phyloP scores from a whole-genome alignment of 2,329 filamentous ascomycete genomes.

The Drechslera avenae region DNA sequence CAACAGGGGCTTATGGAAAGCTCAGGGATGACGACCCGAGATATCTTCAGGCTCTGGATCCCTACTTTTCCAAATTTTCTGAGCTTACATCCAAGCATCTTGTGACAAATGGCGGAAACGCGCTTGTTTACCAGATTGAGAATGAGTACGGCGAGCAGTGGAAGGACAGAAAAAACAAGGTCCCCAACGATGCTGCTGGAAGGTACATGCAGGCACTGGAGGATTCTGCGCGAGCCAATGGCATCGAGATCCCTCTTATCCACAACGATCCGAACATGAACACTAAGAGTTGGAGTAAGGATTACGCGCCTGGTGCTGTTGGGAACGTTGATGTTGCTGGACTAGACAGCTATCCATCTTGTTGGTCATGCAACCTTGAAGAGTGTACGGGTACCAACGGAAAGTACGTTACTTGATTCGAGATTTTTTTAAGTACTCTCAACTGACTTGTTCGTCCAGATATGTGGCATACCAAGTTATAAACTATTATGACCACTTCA shows the following conservation, averaged over 20 bases:
- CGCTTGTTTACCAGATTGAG: constrained; percentile 63
- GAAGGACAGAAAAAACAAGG: constrained; percentile 45
- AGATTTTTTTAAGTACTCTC: not conserved
- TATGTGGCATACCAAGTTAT: constrained; percentile 61
- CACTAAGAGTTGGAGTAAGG: constrained; percentile 63
- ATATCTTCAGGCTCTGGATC: constrained; percentile 60
- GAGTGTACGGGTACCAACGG: constrained; percentile 67
- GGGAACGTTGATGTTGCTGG: constrained; percentile 63
- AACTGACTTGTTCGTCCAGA: constrained; percentile 6
- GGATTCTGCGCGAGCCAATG: constrained; percentile 58
- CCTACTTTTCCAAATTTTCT: constrained; percentile 59
- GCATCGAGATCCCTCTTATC: constrained; percentile 63
- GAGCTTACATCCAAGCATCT: constrained; percentile 59
- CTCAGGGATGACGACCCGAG: constrained; percentile 59
- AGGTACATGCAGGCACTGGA: constrained; percentile 65
- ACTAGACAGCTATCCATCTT: constrained; percentile 59
- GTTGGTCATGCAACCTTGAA: constrained; percentile 67
- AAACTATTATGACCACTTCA: constrained; percentile 56
- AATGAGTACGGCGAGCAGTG: constrained; percentile 59
- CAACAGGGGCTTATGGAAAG: constrained; percentile 62
- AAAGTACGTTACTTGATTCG: constrained; percentile 28
- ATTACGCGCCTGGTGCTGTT: constrained; percentile 58
- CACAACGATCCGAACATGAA: constrained; percentile 66
- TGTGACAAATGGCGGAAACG: constrained; percentile 63
- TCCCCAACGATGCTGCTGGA: constrained; percentile 56